Conservation (phyloP, 106 monocot genomes). For the Platanthera zijinensis region DNA sequence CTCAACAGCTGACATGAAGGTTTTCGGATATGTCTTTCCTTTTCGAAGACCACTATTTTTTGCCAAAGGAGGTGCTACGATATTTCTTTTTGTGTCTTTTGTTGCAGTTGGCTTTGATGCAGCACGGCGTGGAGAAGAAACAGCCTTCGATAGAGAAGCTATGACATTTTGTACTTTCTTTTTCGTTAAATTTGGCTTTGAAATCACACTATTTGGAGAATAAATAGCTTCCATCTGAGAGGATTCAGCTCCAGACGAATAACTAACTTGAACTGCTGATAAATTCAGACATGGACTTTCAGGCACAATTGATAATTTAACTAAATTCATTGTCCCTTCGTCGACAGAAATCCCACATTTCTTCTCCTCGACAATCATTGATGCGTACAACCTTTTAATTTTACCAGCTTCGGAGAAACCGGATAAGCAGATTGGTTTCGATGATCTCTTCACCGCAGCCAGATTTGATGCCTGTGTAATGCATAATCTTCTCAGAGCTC, state of each 20-base stretch:
- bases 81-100: neutral
- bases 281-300: slow-evolving; percentile 15
- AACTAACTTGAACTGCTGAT: slow-evolving; percentile 10
- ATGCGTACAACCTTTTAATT: slow-evolving; percentile 60
- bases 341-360: slow-evolving; percentile 12
- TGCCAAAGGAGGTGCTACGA: neutral
- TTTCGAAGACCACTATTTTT: neutral
- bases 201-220: slow-evolving; percentile 10
- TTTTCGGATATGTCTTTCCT: neutral
- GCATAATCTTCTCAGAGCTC: slow-evolving; percentile 65
- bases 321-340: slow-evolving; percentile 33
- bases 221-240: slow-evolving; percentile 12
- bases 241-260: slow-evolving; percentile 8
- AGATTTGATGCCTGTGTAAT: slow-evolving; percentile 92
- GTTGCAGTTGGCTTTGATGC: neutral
- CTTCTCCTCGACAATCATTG: slow-evolving; percentile 47
- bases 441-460: slow-evolving; percentile 75
- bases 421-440: slow-evolving; percentile 34
- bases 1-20: neutral
- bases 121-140: neutral
- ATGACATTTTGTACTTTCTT: slow-evolving; percentile 17
- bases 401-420: slow-evolving; percentile 51
- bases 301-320: slow-evolving; percentile 38
- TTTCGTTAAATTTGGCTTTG: slow-evolving; percentile 12
- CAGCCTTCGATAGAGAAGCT: neutral